A percentile compares a stretch with the other conserved stretches of the same genome.
Conservation (phyloP, 164 flowering plant species). For the Cinnamomum chago region DNA sequence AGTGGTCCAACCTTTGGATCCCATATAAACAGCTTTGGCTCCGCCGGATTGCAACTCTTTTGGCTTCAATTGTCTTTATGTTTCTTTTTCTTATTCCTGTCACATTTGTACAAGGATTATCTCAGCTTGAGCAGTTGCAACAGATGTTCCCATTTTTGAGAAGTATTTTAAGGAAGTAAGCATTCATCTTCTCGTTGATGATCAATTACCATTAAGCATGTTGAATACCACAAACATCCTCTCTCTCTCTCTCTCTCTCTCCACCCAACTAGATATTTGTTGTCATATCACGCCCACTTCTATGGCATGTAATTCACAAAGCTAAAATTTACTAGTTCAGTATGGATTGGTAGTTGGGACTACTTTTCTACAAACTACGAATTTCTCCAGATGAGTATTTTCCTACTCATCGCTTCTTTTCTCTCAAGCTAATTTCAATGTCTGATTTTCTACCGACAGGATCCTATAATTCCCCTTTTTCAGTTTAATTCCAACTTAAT, state of each 20-base stretch:
- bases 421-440: too few relatives aligned
- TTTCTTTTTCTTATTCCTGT: constrained; percentile 77
- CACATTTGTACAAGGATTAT: constrained; percentile 69
- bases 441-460: too few relatives aligned
- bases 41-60: constrained; percentile 59
- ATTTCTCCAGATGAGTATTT: too few relatives aligned
- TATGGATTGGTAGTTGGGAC: too few relatives aligned
- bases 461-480: too few relatives aligned
- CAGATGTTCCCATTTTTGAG: constrained; percentile 59
- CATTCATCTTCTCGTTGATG: constrained; percentile 1
- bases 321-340: too few relatives aligned
- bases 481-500: too few relatives aligned
- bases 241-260: neutral
- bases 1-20: constrained; percentile 80
- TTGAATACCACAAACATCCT: neutral
- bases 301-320: too few relatives aligned
- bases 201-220: neutral
- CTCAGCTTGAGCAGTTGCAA: constrained; percentile 62
- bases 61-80: constrained; percentile 62
- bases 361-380: too few relatives aligned
- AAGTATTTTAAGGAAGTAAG: constrained; percentile 60
- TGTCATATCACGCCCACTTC: too few relatives aligned
- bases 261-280: neutral
- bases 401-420: too few relatives aligned
- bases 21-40: constrained; percentile 82